These are phyloP conservation scores for Dicorynia guianensis DNA, from an alignment of 306 rosid genomes.

Conservation along the genomic window DNA sequence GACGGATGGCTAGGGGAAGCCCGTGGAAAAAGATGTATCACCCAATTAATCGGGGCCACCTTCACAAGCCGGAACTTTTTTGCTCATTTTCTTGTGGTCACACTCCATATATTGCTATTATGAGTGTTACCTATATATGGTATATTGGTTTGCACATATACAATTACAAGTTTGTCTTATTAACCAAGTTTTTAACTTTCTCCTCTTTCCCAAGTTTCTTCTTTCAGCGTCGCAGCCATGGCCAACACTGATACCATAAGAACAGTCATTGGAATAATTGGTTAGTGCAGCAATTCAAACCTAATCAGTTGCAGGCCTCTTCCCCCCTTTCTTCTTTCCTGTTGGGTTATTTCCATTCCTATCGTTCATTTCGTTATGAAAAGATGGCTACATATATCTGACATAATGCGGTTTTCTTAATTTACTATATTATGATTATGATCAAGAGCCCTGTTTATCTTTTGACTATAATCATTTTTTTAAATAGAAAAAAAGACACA, in stretches of 20 bases:
- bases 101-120: slow-evolving; percentile 32
- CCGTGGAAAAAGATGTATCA: neutral
- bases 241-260: slow-evolving; percentile 30
- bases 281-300: slow-evolving; percentile 43
- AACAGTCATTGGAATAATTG: slow-evolving; percentile 55
- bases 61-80: slow-evolving; percentile 18
- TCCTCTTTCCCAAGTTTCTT: slow-evolving; percentile 14
- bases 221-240: slow-evolving; percentile 44
- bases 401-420: too few relatives aligned
- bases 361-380: neutral
- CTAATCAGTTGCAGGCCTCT: neutral
- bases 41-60: slow-evolving; percentile 41
- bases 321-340: neutral
- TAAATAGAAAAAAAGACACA: too few relatives aligned
- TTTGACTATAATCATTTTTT: too few relatives aligned
- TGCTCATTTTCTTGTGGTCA: slow-evolving; percentile 31
- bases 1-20: neutral
- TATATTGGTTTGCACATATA: neutral
- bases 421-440: too few relatives aligned
- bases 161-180: neutral
- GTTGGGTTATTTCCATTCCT: neutral
- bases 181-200: neutral
- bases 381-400: too few relatives aligned
- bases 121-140: slow-evolving; percentile 15
- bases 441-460: too few relatives aligned